These are phyloP conservation scores for Juglanconis juglandina DNA, from an alignment of 2,329 filamentous ascomycete species.

Conservation along the genomic window DNA sequence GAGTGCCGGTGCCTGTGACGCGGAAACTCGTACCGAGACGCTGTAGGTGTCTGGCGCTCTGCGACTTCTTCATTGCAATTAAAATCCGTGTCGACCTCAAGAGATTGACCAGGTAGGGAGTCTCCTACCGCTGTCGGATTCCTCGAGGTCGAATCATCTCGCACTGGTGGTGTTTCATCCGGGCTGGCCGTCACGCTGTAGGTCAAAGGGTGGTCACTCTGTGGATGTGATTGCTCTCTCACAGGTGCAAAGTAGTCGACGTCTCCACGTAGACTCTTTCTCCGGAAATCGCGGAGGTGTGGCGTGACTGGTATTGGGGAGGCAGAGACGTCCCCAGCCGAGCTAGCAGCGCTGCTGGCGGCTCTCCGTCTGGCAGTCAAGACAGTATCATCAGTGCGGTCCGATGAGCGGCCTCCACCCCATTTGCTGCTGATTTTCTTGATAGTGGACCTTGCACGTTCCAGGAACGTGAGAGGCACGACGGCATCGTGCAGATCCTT, in stretches of 20 bases:
- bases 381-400: slow-evolving; percentile 52
- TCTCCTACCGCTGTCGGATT: slow-evolving; percentile 37
- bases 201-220: slow-evolving; percentile 68
- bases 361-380: slow-evolving; percentile 48
- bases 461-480: slow-evolving; percentile 81
- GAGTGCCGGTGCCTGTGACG: slow-evolving; percentile 43
- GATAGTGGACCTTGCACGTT: slow-evolving; percentile 76
- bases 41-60: slow-evolving; percentile 29
- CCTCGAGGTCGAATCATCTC: slow-evolving; percentile 30
- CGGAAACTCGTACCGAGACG: slow-evolving; percentile 28
- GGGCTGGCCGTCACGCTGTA: slow-evolving; percentile 72
- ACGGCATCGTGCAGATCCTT: slow-evolving; percentile 88
- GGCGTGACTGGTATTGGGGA: slow-evolving; percentile 44
- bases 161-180: slow-evolving; percentile 40
- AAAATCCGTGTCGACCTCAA: slow-evolving; percentile 34
- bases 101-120: slow-evolving; percentile 30
- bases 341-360: slow-evolving; percentile 63
- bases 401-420: slow-evolving; percentile 53
- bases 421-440: slow-evolving; percentile 65
- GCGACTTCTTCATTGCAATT: slow-evolving; percentile 32
- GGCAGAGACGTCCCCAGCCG: slow-evolving; percentile 51
- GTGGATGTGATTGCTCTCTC: slow-evolving; percentile 33
- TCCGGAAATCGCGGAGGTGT: slow-evolving; percentile 49
- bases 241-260: slow-evolving; percentile 47
- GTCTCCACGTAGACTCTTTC: slow-evolving; percentile 53